Conservation (phyloP, 2,329 filamentous ascomycete species). For the Aspergillus novofumigatus region DNA sequence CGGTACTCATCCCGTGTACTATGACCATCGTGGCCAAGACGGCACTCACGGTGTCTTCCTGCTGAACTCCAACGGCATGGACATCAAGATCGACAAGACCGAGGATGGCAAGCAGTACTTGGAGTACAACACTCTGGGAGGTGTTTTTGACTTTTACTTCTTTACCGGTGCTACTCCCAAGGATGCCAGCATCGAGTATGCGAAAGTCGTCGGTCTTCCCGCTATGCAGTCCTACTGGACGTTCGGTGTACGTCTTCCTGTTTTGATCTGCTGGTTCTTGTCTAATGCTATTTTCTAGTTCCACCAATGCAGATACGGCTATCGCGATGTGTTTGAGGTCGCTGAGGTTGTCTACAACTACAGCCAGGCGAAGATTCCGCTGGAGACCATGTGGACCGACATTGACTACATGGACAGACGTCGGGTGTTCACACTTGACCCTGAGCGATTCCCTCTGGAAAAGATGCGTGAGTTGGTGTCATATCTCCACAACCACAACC, state of each 20-base stretch:
- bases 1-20: slow-evolving; percentile 70
- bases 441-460: slow-evolving; percentile 34
- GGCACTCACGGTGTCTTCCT: slow-evolving; percentile 64
- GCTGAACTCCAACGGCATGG: slow-evolving; percentile 71
- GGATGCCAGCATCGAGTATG: slow-evolving; percentile 57
- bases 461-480: slow-evolving; percentile 61
- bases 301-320: slow-evolving; percentile 63
- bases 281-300: slow-evolving; percentile 25
- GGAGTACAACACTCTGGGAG: slow-evolving; percentile 75
- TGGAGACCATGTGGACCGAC: slow-evolving; percentile 46
- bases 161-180: slow-evolving; percentile 56
- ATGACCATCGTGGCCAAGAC: slow-evolving; percentile 59
- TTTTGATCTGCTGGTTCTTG: background rate
- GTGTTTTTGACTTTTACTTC: slow-evolving; percentile 70
- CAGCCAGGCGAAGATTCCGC: slow-evolving; percentile 37
- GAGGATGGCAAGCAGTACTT: slow-evolving; percentile 61
- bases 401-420: slow-evolving; percentile 41
- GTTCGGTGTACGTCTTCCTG: slow-evolving; percentile 46
- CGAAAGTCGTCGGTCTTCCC: slow-evolving; percentile 53
- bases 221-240: slow-evolving; percentile 63
- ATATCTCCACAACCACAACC: slow-evolving; percentile 62
- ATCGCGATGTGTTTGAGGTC: slow-evolving; percentile 47
- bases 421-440: slow-evolving; percentile 39
- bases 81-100: slow-evolving; percentile 67
- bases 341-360: slow-evolving; percentile 44